Percentiles rank a stretch among this genome's conserved stretches.
Conservation (phyloP, 2,329 filamentous ascomycete species). For the Purpureocillium takamizusanense region DNA sequence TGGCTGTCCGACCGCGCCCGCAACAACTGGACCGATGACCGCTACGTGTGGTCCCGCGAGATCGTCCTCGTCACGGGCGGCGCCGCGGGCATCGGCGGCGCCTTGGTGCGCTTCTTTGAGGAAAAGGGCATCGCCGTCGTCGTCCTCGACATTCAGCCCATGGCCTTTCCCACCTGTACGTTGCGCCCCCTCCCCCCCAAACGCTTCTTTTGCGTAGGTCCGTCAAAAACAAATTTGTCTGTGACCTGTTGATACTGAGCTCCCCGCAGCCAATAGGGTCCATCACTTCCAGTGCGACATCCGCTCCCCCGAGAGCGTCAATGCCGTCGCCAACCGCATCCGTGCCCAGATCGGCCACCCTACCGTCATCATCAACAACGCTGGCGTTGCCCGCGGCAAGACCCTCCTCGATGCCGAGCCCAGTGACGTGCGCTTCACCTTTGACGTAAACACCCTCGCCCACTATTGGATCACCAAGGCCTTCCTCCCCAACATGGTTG, state of each 20-base stretch:
- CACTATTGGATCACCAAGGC: constrained; percentile 59
- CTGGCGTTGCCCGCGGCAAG: constrained; percentile 53
- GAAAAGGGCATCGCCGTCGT: constrained; percentile 58
- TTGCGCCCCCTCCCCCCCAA: too few relatives aligned
- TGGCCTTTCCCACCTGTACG: constrained; percentile 43
- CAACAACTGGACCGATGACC: constrained; percentile 27
- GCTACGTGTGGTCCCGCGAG: constrained; percentile 59
- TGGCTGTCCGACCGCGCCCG: constrained; percentile 23
- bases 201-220: too few relatives aligned
- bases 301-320: constrained; percentile 45
- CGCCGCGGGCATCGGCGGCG: constrained; percentile 61
- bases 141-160: constrained; percentile 59
- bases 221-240: too few relatives aligned
- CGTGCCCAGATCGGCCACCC: constrained; percentile 50
- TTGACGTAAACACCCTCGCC: constrained; percentile 61
- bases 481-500: constrained; percentile 59
- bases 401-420: constrained; percentile 50
- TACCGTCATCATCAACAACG: constrained; percentile 66
- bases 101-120: constrained; percentile 56
- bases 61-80: constrained; percentile 69
- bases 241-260: background rate
- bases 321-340: constrained; percentile 41
- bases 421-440: constrained; percentile 54
- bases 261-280: constrained; percentile 38
- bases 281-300: constrained; percentile 64